Conservation (phyloP, 2,329 filamentous ascomycete genomes). For the Claviceps sorghi region DNA sequence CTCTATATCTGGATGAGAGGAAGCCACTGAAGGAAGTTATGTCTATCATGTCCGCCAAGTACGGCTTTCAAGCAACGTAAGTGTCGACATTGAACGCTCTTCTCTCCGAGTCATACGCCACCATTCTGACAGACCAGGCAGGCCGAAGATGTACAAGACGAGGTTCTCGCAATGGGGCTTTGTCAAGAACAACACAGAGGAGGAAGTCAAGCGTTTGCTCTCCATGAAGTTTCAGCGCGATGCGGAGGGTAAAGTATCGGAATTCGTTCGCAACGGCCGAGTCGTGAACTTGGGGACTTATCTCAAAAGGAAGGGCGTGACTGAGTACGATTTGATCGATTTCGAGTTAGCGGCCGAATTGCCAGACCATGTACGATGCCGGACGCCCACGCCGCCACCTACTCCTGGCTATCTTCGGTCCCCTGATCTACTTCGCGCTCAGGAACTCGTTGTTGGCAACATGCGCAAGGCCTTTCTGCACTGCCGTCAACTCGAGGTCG, state of each 20-base stretch:
- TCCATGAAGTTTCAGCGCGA: slow-evolving; percentile 38
- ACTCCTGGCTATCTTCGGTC: slow-evolving; percentile 27
- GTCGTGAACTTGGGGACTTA: slow-evolving; percentile 38
- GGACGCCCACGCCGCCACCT: slow-evolving; percentile 29
- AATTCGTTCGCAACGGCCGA: slow-evolving; percentile 37
- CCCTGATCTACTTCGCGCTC: slow-evolving; percentile 27
- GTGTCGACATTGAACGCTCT: slow-evolving; percentile 8
- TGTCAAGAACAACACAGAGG: slow-evolving; percentile 40
- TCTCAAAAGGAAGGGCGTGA: slow-evolving; percentile 37
- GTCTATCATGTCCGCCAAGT: slow-evolving; percentile 33
- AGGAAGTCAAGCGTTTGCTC: slow-evolving; percentile 34
- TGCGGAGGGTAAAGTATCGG: slow-evolving; percentile 36
- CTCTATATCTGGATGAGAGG: slow-evolving; percentile 33
- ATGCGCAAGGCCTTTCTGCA: slow-evolving; percentile 30
- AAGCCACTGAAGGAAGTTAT: slow-evolving; percentile 37
- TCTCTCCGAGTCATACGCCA: not conserved
- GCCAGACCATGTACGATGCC: slow-evolving; percentile 28
- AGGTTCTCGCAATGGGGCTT: slow-evolving; percentile 40
- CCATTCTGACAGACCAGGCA: slow-evolving; percentile 13
- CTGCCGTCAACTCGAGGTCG: slow-evolving; percentile 27
- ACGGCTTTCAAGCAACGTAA: slow-evolving; percentile 35
- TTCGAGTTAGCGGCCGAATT: slow-evolving; percentile 28
- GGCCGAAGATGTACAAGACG: slow-evolving; percentile 42
- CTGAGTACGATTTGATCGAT: slow-evolving; percentile 36
- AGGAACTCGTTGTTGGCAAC: slow-evolving; percentile 28